Percentiles rank a stretch among this genome's conserved stretches.
Conservation (phyloP, 768 basidiomycete species). For the Sutorius australiensis region DNA sequence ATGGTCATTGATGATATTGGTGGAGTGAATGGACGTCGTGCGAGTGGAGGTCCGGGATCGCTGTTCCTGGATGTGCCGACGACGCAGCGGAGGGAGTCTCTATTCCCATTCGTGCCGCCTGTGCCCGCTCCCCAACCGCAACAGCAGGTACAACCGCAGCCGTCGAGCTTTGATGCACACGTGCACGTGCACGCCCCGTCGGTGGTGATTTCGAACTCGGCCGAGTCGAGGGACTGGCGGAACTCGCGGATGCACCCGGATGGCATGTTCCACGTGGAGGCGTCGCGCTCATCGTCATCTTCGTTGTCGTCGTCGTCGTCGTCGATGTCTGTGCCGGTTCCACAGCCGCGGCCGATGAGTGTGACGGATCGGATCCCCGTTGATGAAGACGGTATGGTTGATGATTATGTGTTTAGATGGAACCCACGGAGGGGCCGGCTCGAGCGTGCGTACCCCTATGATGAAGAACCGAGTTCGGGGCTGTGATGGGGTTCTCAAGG, state of each 20-base stretch:
- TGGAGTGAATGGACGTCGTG: slow-evolving; percentile 3
- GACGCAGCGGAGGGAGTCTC: slow-evolving; percentile 9
- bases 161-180: slow-evolving; percentile 4
- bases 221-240: slow-evolving; percentile 16
- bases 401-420: slow-evolving; percentile 19
- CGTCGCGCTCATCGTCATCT: slow-evolving; percentile 20
- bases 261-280: slow-evolving; percentile 2
- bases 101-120: slow-evolving; percentile 10
- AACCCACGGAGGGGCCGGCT: not conserved
- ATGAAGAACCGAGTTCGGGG: slow-evolving; percentile 8
- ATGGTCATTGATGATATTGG: slow-evolving; percentile 14
- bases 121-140: not conserved
- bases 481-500: not conserved
- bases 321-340: not conserved
- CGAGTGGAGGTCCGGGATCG: not conserved
- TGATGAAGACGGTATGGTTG: slow-evolving; percentile 17
- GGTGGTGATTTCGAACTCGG: slow-evolving; percentile 7
- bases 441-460: not conserved
- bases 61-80: slow-evolving; percentile 12
- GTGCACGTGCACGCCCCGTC: not conserved
- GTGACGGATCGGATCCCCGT: slow-evolving; percentile 19
- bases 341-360: slow-evolving; percentile 11
- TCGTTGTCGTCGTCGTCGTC: slow-evolving; percentile 20
- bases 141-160: not conserved
- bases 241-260: slow-evolving; percentile 7